Base-by-base conservation (phyloP, 805 yeast species). In the Alloascoidea africana region DNA sequence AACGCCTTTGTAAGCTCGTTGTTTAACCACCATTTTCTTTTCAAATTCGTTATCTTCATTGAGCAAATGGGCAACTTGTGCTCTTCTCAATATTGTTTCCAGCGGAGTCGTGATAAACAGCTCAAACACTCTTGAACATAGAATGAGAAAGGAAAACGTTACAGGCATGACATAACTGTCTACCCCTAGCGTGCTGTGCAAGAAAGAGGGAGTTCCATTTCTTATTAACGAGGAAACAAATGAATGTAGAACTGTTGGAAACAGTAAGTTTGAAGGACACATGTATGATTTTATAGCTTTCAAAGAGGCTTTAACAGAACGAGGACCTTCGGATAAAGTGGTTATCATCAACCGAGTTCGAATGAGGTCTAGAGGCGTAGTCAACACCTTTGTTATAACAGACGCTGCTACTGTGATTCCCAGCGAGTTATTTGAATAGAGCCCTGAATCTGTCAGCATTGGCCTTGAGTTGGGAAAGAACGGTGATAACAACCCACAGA, bases 391-490 rank as follows among this genome's bases (percentile, higher is more conserved):
- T 0, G 96, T 74, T 32, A 79, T 49, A 1, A 83, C 73, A 35
- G 83, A 70, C 0, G 94, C 87, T 17, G 73, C 58, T 1, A 85
- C 66, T 3, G 85, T 74, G 5, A 85, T 63, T 27, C 73, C 55
- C 5, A 86, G 60, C n/a, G 89, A 57, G 1, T 91, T 85, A 43
- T 79, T 84, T 3, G 86, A 73, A 6, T 89, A 78, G 49, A 81
- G 91, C 14, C 83, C 66, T 36, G 81, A 66, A 44, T 84, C 94
- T 46, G 85, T 76, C 53, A 85, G 78, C 42, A 76, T 73, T 2
- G 96, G 96, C 52, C 87, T 96, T 0, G 96, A 94, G 18, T 84
- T 72, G 14, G 81, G 78, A 38, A 82, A 55, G 35, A 83, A 60
- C 2, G 96, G 91, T 3, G 95, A 76, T 4, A 86, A 53, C 43